Base-by-base conservation (phyloP, 345 rosid genomes). In the Melaleuca alternifolia region DNA sequence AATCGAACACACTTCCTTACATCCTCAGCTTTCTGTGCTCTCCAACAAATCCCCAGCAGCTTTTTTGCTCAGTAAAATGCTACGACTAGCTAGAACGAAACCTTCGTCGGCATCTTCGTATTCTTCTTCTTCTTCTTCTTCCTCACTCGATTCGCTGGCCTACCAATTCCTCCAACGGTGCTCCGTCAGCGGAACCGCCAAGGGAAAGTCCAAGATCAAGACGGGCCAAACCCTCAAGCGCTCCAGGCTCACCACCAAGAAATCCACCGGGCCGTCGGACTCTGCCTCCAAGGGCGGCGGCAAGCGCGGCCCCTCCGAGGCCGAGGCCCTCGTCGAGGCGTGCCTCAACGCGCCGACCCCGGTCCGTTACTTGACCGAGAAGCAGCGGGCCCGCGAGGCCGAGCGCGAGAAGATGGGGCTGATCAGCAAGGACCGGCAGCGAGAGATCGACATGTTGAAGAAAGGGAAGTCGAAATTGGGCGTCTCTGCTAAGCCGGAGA, bases 301-400 rank as follows among this genome's bases (percentile, higher is more conserved):
- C 92, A 91, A 71, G 94, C 91, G 88, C 94, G 92, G 84, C 82
- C 87, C 89, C 18, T 46, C 84, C 81, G 85, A 87, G 57, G 82
- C 89, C 4, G 90, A 88, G 51, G 87, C 86, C 48, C 87, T 96
- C n/a, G 92, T 92, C 86, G 98, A 95, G 4, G 90, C 90, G 54
- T 97, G 98, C 92, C 85, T 96, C 83, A 94, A 93, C 30, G 96
- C 96, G 6, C 98, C 99, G 6, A 91, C 96, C 3, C 98, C 98
- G 6, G 91, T 97, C 83, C 93, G 98, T 52, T 89, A 92, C 92
- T 89, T 96, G 46, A 89, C 89, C 44, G 95, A 96, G 4, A 95
- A 93, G 76, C 94, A 93, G 2, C 87, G 54, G 10, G 95, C 91
- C 5, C 92, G 98, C n/a, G 99, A 97, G 51, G 96, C 93, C 10